Evolutionary conservation across 176 grass and related monocot genomes (phyloP).

Genomic region (Oryza glumipatula): DNA sequence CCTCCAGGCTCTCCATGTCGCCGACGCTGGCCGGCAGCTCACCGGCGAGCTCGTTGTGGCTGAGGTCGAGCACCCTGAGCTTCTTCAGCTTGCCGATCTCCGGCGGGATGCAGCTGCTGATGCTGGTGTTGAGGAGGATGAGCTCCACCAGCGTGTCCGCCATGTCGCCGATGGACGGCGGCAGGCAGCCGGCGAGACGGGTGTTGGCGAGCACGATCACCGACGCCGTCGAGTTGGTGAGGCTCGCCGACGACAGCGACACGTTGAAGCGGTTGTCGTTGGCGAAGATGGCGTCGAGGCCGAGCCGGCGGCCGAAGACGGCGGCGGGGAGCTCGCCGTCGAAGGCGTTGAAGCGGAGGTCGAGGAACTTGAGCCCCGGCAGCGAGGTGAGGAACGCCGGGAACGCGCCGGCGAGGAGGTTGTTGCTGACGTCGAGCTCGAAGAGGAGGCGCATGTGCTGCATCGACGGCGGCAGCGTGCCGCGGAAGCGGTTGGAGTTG

Average conservation of each 20-base stretch:
- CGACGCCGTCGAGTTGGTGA: constrained; percentile 74
- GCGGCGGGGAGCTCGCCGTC: constrained; percentile 55
- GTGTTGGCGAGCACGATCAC: constrained; percentile 94
- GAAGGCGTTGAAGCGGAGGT: constrained; percentile 80
- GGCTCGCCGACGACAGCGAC: constrained; percentile 51
- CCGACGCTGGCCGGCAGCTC: constrained; percentile 69
- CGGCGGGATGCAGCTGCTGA: constrained; percentile 78
- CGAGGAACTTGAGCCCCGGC: constrained; percentile 73
- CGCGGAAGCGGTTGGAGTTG: constrained; percentile 75
- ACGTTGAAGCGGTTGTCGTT: constrained; percentile 86
- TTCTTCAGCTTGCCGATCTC: constrained; percentile 77
- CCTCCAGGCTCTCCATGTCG: constrained; percentile 76
- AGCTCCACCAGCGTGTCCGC: constrained; percentile 75
- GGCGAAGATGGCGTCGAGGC: constrained; percentile 79
- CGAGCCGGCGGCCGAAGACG: constrained; percentile 61
- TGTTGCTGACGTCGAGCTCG: constrained; percentile 87
- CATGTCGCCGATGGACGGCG: constrained; percentile 63
- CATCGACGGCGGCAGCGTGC: constrained; percentile 58
- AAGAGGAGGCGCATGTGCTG: constrained; percentile 66
- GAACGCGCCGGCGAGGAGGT: constrained; percentile 69
- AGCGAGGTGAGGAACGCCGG: constrained; percentile 63
- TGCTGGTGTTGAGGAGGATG: constrained; percentile 74
- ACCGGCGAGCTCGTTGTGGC: constrained; percentile 74
- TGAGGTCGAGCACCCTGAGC: constrained; percentile 85
- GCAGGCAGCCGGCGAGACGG: constrained; percentile 66